A percentile compares a stretch with the other conserved stretches of the same genome.
Conservation (phyloP, 164 flowering plant genomes). For the Piper betle region DNA sequence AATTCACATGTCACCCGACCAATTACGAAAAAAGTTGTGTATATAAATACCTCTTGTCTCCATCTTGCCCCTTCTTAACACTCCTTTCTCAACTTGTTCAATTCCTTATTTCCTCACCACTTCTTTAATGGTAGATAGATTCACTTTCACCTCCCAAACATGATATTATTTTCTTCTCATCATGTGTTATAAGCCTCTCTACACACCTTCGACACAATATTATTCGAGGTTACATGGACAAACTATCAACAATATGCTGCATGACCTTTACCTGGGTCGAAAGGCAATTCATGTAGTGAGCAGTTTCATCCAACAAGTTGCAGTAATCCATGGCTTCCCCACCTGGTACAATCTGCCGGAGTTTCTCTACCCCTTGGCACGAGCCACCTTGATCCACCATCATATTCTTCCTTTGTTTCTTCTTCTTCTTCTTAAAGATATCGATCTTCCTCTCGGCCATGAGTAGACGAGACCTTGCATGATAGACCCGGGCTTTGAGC, state of each 20-base stretch:
- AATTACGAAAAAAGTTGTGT: neutral
- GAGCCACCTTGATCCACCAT: neutral
- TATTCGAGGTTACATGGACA: conserved; percentile 8
- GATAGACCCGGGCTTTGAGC: conserved; percentile 8
- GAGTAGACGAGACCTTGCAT: neutral
- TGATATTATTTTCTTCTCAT: too few relatives aligned
- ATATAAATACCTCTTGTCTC: neutral
- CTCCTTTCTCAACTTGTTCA: too few relatives aligned
- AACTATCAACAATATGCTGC: conserved; percentile 28
- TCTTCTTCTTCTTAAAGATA: conserved; percentile 8
- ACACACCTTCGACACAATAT: too few relatives aligned
- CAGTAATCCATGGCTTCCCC: conserved; percentile 39
- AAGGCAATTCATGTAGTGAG: conserved; percentile 42
- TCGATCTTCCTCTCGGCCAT: neutral
- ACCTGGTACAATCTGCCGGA: conserved; percentile 40
- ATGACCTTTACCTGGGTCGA: conserved; percentile 43
- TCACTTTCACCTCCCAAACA: neutral
- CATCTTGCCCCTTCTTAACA: neutral
- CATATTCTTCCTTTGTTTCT: neutral
- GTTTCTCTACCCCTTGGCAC: conserved; percentile 13
- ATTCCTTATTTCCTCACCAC: too few relatives aligned
- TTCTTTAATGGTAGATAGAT: too few relatives aligned
- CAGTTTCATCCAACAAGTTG: conserved; percentile 43
- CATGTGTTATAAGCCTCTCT: neutral
- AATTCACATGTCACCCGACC: conserved; percentile 2